Evolutionary conservation across 768 basidiomycete genomes (phyloP), one percentile per base, ranked within the genome.

Genomic region (Leccinum variicolor): DNA sequence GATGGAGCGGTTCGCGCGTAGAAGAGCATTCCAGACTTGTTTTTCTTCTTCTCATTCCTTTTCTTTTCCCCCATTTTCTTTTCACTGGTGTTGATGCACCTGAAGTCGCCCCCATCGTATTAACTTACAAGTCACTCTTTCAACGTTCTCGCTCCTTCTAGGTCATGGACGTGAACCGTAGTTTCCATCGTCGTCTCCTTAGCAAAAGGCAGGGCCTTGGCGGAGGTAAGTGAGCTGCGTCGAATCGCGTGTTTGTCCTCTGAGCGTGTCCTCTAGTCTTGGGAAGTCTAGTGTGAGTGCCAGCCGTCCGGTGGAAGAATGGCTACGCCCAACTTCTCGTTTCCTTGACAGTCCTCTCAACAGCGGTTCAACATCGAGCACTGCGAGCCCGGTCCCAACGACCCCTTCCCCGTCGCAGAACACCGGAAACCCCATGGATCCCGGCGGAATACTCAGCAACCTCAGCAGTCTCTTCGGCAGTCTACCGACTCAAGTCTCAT

Each of bases 131-230:
- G 58, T 59, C 72, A 25, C 41, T 70, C 66, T 9, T 73, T 73
- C 41, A n/a, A n/a, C n/a, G 7, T 64, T 53, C 33, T 59, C 61
- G 46, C 50, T 64, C 62, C 11, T 65, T 65, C 36, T 52, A 21
- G 39, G 56, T 51, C 9, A 73, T 73, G 74, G 58, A 62, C 43
- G n/a, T 52, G 7, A 50, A 47, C 34, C 59, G 36, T 52, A 56
- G 49, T 47, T 34, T 64, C 17, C 64, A 66, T 56, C 57, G 28
- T 57, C 64, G 59, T 50, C 51, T 62, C 60, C 48, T 62, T 29
- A 57, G 39, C 36, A 65, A 59, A 60, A 68, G 69, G 61, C 73
- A 69, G 64, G 67, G 60, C 58, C 62, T 73, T 45, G 47, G 56
- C 15, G 66, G 62, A 57, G 36, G 74, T 76, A 58, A 66, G 74